These are phyloP conservation scores for Penicillium paradoxum DNA, from an alignment of 495 filamentous ascomycete species.

Conservation along the genomic window DNA sequence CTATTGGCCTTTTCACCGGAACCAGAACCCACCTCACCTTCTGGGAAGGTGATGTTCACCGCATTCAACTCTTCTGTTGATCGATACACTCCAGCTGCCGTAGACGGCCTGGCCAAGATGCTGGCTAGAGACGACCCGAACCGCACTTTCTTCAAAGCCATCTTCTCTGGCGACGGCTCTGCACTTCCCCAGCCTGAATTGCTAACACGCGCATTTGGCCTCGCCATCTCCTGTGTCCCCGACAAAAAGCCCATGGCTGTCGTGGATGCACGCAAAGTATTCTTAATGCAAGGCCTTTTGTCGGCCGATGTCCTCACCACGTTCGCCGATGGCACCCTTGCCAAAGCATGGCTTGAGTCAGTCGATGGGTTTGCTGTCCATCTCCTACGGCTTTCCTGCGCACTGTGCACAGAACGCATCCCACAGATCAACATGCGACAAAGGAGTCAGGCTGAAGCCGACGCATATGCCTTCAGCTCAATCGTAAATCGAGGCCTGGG, in stretches of 20 bases:
- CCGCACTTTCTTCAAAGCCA: slow-evolving; percentile 69
- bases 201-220: slow-evolving; percentile 80
- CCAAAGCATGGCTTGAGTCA: slow-evolving; percentile 78
- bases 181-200: slow-evolving; percentile 66
- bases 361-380: slow-evolving; percentile 81
- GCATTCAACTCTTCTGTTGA: slow-evolving; percentile 75
- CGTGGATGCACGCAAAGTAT: slow-evolving; percentile 76
- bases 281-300: slow-evolving; percentile 84
- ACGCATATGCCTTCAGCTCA: slow-evolving; percentile 43
- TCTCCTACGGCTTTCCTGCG: slow-evolving; percentile 65
- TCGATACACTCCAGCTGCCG: slow-evolving; percentile 80
- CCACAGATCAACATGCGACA: slow-evolving; percentile 35
- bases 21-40: slow-evolving; percentile 49
- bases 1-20: slow-evolving; percentile 82
- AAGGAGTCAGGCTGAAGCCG: slow-evolving; percentile 36
- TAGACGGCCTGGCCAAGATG: slow-evolving; percentile 87
- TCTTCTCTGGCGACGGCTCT: slow-evolving; percentile 68
- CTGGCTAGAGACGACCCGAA: slow-evolving; percentile 93
- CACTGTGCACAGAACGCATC: slow-evolving; percentile 58
- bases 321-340: slow-evolving; percentile 64
- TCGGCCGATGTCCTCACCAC: slow-evolving; percentile 83
- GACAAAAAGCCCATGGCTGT: slow-evolving; percentile 58
- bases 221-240: slow-evolving; percentile 81
- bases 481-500: slow-evolving; percentile 68
- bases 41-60: slow-evolving; percentile 66